Conservation (phyloP, 192 early-diverging fungal genomes). For the Jimgerdemannia lactiflua region DNA sequence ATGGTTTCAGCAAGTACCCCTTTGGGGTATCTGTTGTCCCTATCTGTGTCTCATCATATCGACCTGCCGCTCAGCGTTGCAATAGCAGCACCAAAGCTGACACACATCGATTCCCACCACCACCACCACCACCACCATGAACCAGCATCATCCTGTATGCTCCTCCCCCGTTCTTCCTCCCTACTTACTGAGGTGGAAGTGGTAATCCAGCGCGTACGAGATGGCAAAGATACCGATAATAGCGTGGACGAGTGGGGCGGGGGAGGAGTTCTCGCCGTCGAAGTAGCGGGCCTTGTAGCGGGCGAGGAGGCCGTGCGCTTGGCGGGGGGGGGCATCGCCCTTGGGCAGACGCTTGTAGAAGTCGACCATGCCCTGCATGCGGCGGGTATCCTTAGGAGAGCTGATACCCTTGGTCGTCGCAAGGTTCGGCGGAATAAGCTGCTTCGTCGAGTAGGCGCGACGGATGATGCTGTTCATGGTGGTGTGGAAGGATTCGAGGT, state of each 20-base stretch:
- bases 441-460: conserved; percentile 44
- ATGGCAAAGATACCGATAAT: conserved; percentile 53
- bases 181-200: conserved; percentile 72
- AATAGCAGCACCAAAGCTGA: conserved; percentile 1
- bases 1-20: conserved; percentile 13
- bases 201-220: conserved; percentile 71
- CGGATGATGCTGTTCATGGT: conserved; percentile 34
- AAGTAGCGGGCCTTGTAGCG: conserved; percentile 74
- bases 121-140: not conserved
- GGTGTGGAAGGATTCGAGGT: not conserved
- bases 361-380: conserved; percentile 62
- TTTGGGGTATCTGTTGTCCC: conserved; percentile 11
- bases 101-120: not conserved
- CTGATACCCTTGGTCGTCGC: conserved; percentile 63
- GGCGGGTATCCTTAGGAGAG: conserved; percentile 47
- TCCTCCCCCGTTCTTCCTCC: not conserved
- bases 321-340: conserved; percentile 51
- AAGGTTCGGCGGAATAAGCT: conserved; percentile 72
- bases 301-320: conserved; percentile 50
- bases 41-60: conserved; percentile 16
- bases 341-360: conserved; percentile 78
- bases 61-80: not conserved
- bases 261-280: conserved; percentile 65
- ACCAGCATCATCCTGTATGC: not conserved
- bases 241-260: conserved; percentile 62